Percentiles rank a stretch among this genome's conserved stretches.
phyloP scores from a whole-genome alignment of 495 filamentous ascomycete genomes.

The Usnea hakonensis region DNA sequence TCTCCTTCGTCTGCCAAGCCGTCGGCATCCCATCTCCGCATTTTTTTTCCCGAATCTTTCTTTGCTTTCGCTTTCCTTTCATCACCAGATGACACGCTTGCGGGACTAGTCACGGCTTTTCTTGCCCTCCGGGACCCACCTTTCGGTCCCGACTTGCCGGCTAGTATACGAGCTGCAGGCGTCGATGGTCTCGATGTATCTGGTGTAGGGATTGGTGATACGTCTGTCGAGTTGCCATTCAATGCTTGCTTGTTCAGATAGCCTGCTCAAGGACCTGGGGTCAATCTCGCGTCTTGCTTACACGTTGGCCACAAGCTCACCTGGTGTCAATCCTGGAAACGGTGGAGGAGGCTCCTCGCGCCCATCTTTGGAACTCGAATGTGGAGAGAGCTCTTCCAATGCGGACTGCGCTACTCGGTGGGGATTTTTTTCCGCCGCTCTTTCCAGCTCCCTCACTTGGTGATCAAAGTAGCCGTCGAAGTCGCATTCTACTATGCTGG shows the following conservation, averaged over 20 bases:
- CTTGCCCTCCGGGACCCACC: conserved; percentile 62
- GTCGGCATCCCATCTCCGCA: conserved; percentile 84
- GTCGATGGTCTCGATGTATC: conserved; percentile 73
- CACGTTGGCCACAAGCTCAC: background rate
- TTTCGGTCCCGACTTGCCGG: conserved; percentile 61
- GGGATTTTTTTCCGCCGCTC: conserved; percentile 35
- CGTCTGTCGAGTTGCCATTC: conserved; percentile 45
- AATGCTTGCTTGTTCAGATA: conserved; percentile 38
- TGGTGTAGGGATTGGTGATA: conserved; percentile 60
- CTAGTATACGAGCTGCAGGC: conserved; percentile 60
- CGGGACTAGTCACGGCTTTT: conserved; percentile 59
- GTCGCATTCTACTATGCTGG: conserved; percentile 61
- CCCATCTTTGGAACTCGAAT: conserved; percentile 31
- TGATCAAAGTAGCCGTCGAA: conserved; percentile 95
- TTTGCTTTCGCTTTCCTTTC: conserved; percentile 57
- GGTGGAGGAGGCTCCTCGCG: conserved; percentile 44
- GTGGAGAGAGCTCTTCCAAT: conserved; percentile 28
- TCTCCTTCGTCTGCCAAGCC: conserved; percentile 83
- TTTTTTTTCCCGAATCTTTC: conserved; percentile 62
- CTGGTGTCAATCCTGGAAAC: conserved; percentile 43
- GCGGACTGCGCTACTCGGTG: conserved; percentile 28
- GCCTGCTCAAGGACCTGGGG: background rate
- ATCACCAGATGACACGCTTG: conserved; percentile 75
- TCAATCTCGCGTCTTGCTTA: background rate
- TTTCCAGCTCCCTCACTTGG: conserved; percentile 78